Conservation (phyloP, 495 filamentous ascomycete species). For the Aspergillus asperescens region DNA sequence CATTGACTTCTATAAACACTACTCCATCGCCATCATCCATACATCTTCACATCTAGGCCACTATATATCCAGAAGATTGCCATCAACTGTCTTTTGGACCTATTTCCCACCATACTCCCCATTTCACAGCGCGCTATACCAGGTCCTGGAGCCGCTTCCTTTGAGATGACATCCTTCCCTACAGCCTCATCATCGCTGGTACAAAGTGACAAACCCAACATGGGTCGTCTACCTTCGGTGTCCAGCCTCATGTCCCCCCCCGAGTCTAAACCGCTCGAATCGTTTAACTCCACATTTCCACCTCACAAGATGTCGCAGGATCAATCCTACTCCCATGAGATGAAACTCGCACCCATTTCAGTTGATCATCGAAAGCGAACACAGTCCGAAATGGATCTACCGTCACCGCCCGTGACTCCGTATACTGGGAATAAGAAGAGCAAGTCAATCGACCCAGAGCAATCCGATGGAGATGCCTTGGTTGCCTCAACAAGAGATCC, state of each 20-base stretch:
- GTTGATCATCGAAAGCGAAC: conserved; percentile 44
- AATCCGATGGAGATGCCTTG: conserved; percentile 30
- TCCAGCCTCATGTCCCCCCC: conserved; percentile 73
- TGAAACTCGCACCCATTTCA: conserved; percentile 47
- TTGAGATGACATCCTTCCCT: conserved; percentile 28
- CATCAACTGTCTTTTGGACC: not conserved
- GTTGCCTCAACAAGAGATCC: conserved; percentile 49
- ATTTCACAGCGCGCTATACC: not conserved
- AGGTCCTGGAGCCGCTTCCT: not conserved
- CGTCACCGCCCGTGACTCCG: conserved; percentile 71
- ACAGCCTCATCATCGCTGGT: conserved; percentile 20
- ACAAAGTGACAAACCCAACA: conserved; percentile 30
- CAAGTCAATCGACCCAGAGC: conserved; percentile 40
- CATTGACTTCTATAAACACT: conserved; percentile 38
- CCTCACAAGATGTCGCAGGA: conserved; percentile 31
- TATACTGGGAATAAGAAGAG: conserved; percentile 51
- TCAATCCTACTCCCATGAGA: conserved; percentile 33
- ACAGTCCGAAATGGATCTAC: conserved; percentile 49
- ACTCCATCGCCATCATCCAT: conserved; percentile 22
- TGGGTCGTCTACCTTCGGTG: conserved; percentile 48
- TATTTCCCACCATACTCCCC: not conserved
- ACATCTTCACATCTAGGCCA: not conserved
- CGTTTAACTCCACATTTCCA: conserved; percentile 43
- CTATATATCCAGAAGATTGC: conserved; percentile 5
- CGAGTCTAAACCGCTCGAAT: conserved; percentile 58